Evolutionary conservation across 2,329 filamentous ascomycete species (phyloP).

Genomic region (Pseudopithomyces maydicus): DNA sequence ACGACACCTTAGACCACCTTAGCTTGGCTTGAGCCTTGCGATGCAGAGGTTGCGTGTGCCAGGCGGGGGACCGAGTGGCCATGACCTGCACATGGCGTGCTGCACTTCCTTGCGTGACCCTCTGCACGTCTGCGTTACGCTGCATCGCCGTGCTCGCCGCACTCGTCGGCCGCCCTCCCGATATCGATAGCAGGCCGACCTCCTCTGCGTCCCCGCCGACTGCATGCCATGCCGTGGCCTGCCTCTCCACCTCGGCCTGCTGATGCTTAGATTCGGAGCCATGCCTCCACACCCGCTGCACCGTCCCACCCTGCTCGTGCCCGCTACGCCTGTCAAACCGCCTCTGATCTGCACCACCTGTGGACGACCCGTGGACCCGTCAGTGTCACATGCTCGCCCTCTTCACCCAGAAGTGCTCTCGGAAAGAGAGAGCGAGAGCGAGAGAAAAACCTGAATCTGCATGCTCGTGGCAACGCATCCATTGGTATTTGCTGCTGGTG

Average conservation of each 20-base stretch:
- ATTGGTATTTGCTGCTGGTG: not conserved
- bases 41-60: not conserved
- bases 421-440: too few species aligned
- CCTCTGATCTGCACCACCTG: not conserved
- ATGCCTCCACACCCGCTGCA: not conserved
- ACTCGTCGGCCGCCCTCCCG: not conserved
- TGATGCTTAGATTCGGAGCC: not conserved
- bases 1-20: too few species aligned
- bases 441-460: not conserved
- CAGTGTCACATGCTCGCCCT: not conserved
- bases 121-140: slow-evolving; percentile 2
- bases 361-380: not conserved
- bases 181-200: not conserved
- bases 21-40: not conserved
- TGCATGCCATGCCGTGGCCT: not conserved
- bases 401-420: not conserved
- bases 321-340: slow-evolving; percentile 1
- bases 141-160: not conserved
- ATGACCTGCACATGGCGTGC: not conserved
- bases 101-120: not conserved
- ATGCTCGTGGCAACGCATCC: not conserved
- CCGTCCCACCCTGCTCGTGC: not conserved
- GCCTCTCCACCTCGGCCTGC: not conserved
- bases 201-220: too few species aligned
- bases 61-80: not conserved